phyloP scores from a whole-genome alignment of 768 basidiomycete genomes.

The Suillus bovinus region DNA sequence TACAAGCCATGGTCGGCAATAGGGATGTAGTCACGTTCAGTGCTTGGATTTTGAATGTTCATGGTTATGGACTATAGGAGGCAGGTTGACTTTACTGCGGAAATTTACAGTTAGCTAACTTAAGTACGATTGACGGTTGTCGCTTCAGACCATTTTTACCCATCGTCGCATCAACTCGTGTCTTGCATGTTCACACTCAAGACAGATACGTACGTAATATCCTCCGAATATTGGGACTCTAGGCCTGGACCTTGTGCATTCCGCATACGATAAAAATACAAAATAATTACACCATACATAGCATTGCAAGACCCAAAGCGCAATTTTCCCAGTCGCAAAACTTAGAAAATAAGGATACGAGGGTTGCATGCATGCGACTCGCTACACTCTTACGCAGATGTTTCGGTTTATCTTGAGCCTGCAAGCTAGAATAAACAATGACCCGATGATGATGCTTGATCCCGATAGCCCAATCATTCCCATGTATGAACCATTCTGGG shows the following conservation, averaged over 20 bases:
- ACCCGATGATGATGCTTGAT: slow-evolving; percentile 56
- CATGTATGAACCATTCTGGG: slow-evolving; percentile 43
- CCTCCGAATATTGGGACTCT: slow-evolving; percentile 1
- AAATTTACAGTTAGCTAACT: not conserved
- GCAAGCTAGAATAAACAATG: slow-evolving; percentile 53
- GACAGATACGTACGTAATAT: slow-evolving; percentile 9
- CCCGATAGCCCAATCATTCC: slow-evolving; percentile 64
- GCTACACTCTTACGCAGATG: slow-evolving; percentile 48
- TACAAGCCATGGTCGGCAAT: slow-evolving; percentile 83
- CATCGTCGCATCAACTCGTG: not conserved
- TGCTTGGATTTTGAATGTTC: slow-evolving; percentile 54
- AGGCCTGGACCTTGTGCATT: too few species aligned
- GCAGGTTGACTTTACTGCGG: not conserved
- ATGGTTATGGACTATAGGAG: slow-evolving; percentile 32
- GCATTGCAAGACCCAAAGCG: not conserved
- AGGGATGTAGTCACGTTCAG: slow-evolving; percentile 66
- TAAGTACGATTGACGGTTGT: not conserved
- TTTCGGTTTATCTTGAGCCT: slow-evolving; percentile 45
- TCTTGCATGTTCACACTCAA: not conserved
- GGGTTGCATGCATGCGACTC: slow-evolving; percentile 2
- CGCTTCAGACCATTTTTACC: not conserved
- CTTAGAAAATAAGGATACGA: slow-evolving; percentile 28
- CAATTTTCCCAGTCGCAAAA: slow-evolving; percentile 12
- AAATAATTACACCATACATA: slow-evolving; percentile 1
- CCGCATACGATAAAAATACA: slow-evolving; percentile 3